Conservation (phyloP, 805 yeast genomes). For the Pichia nakasei region DNA sequence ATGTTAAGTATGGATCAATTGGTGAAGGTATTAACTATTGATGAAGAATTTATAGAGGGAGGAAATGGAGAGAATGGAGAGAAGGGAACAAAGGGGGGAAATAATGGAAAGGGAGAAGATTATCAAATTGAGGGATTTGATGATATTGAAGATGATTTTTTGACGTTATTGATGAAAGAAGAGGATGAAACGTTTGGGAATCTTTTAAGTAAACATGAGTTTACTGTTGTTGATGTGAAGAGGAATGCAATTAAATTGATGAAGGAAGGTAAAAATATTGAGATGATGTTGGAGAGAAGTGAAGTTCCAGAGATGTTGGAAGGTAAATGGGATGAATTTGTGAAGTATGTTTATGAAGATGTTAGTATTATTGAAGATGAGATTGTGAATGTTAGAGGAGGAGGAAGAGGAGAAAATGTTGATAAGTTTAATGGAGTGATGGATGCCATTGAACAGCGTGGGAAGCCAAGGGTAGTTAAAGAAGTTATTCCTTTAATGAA, state of each 20-base stretch:
- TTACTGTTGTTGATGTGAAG: conserved; percentile 17
- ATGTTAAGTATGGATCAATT: conserved; percentile 52
- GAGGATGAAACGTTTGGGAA: conserved; percentile 22
- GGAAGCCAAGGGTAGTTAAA: not conserved
- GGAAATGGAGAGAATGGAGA: not conserved
- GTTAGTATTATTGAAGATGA: not conserved
- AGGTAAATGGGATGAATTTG: conserved; percentile 10
- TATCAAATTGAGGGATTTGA: conserved; percentile 35
- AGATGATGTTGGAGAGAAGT: conserved; percentile 12
- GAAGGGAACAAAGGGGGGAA: not conserved
- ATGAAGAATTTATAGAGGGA: conserved; percentile 12
- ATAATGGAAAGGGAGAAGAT: not conserved
- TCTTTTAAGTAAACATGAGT: conserved; percentile 14
- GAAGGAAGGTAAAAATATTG: conserved; percentile 7
- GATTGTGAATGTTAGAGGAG: not conserved
- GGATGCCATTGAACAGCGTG: not conserved
- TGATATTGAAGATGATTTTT: conserved; percentile 52
- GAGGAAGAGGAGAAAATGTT: not conserved
- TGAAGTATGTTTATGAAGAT: conserved; percentile 8
- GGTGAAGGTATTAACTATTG: conserved; percentile 21
- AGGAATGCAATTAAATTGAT: conserved; percentile 11
- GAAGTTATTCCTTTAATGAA: too few relatives aligned
- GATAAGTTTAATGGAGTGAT: not conserved
- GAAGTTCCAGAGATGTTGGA: conserved; percentile 17
- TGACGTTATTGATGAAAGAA: conserved; percentile 36